Evolutionary conservation across 768 basidiomycete species (phyloP), one percentile per base, ranked within the genome.

Genomic region (Myochromella boudieri): DNA sequence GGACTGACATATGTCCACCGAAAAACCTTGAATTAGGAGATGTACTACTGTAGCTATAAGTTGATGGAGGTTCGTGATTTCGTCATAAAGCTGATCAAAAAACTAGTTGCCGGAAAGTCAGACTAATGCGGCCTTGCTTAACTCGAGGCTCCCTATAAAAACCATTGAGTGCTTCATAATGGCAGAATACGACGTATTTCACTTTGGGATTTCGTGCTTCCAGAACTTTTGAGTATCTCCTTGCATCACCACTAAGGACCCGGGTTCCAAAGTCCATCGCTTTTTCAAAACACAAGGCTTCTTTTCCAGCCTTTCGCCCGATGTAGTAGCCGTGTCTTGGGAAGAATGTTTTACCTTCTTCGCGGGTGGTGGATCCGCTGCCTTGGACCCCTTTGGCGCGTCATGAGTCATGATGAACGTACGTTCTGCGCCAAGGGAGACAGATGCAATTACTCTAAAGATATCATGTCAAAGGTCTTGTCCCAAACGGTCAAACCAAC

Each of bases 141-240:
- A 64, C 57, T 34, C 62, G 62, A 0, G 55, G 55, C 46, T 66
- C 63, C 48, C 65, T 66, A 24, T 4, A 17, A 27, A 31, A 24
- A 32, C 4, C 20, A 20, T 11, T 37, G 22, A 44, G 15, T 39
- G 4, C 17, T 15, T 15, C 15, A 18, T 8, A 31, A 10, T 22
- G 7, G 8, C 33, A 4, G 21, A 12, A 15, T 12, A 8, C 8
- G 42, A 27, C 28, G 9, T 21, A 15, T 46, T 57, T 39, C 37
- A 64, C 65, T 57, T 66, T 2, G 65, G 63, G 27, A 66, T 66
- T 43, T 62, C 58, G 28, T 66, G 65, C 42, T 66, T 66, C 65
- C 65, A 66, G 37, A 55, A 53, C n/a, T 34, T 48, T 42, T 66
- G 65, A 0, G 65, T 66, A 14, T 61, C 60, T 3, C 65, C 65